Base-by-base conservation (phyloP, 2,329 filamentous ascomycete genomes). In the Curvularia hawaiiensis region DNA sequence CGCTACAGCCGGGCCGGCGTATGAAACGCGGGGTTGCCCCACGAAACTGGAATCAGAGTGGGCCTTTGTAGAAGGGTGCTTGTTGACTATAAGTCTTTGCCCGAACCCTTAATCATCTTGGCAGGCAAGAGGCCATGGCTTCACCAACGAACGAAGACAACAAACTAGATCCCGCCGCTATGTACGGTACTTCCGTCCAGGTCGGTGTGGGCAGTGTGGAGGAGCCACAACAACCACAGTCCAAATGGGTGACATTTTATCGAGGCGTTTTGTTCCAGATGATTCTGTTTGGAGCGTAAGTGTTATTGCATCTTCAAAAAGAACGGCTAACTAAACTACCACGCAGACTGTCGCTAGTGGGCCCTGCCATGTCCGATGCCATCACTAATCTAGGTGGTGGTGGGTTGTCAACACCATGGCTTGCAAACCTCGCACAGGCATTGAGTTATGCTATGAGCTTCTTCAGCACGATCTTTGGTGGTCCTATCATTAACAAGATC, bases 401-500 rank as follows among this genome's bases (percentile, higher is more conserved):
- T 20, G 58, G 54, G 11, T 14, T 60, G 41, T 58, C 58, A 5
- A 41, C 54, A n/a, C 58, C 58, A 48, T 60, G 58, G 54, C 54
- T 60, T 41, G 58, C 58, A 14, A 60, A 60, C 48, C 58, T 60
- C 38, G 54, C 46, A 12, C 54, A 45, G 3, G 58, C 54, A 28
- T 22, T 60, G 47, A 58, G 50, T 44, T 60, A 60, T 46, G 40
- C 50, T 3, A 54, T 53, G 50, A 50, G 54, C 41, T 58, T 60
- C 38, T n/a, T 58, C 16, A 60, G 54, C 16, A 60, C 58, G 5
- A 58, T 60, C 20, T 1, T 60, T 18, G 58, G 58, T 18, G 58
- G 58, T n/a, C 58, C 54, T 28, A 47, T 60, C 18, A 54, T 60
- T 46, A 60, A 60, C 14, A 60, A 50, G 39, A 60, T 60, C 4